Evolutionary conservation across 2,329 filamentous ascomycete genomes (phyloP).

Genomic region (Claviceps purpurea): DNA sequence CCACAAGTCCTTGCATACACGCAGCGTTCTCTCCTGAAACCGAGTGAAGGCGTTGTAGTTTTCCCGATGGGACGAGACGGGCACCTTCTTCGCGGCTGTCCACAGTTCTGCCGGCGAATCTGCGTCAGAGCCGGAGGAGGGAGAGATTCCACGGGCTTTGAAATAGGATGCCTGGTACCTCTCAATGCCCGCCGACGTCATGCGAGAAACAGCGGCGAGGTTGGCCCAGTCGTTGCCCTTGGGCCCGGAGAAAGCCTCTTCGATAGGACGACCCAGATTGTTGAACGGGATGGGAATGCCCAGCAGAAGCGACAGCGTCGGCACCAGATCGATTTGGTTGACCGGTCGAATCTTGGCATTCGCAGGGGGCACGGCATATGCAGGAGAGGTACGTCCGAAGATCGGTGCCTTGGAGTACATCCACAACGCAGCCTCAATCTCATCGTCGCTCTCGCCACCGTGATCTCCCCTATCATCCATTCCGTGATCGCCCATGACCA

Average conservation of each 20-base stretch:
- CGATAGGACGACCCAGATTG: slow-evolving; percentile 82
- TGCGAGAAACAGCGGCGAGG: slow-evolving; percentile 60
- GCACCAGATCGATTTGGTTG: slow-evolving; percentile 88
- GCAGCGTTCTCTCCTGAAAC: slow-evolving; percentile 69
- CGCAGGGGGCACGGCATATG: slow-evolving; percentile 42
- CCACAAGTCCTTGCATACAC: slow-evolving; percentile 74
- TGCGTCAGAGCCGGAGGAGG: slow-evolving; percentile 37
- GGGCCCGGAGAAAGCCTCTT: slow-evolving; percentile 74
- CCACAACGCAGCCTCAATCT: slow-evolving; percentile 89
- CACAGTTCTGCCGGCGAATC: slow-evolving; percentile 28
- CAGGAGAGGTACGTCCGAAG: slow-evolving; percentile 64
- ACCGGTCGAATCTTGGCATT: slow-evolving; percentile 66
- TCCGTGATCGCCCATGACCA: slow-evolving; percentile 98
- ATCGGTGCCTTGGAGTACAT: slow-evolving; percentile 87
- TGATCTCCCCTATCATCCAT: slow-evolving; percentile 98
- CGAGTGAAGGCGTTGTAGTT: slow-evolving; percentile 47
- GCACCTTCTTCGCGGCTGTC: slow-evolving; percentile 27
- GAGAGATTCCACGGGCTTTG: slow-evolving; percentile 52
- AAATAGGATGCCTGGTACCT: slow-evolving; percentile 81
- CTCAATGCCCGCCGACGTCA: slow-evolving; percentile 75
- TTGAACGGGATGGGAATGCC: slow-evolving; percentile 94
- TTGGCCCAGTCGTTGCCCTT: slow-evolving; percentile 61
- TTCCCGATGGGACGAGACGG: slow-evolving; percentile 20
- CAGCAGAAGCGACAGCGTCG: slow-evolving; percentile 74
- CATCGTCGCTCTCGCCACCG: slow-evolving; percentile 94